These are phyloP conservation scores for Phaffia australis DNA, from an alignment of 768 basidiomycete genomes.

Conservation along the genomic window DNA sequence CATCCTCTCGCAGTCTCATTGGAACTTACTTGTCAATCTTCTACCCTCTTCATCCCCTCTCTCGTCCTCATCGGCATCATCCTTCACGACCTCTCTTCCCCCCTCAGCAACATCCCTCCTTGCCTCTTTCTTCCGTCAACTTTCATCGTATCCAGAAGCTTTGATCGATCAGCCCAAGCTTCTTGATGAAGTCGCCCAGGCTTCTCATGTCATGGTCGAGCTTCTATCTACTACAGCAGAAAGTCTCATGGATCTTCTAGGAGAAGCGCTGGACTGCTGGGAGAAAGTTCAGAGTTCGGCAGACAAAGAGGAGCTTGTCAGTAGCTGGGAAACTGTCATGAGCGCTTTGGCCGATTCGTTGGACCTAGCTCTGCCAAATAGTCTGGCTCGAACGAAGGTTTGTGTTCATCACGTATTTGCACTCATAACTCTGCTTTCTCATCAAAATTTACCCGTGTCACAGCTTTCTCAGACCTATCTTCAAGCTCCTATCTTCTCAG, in stretches of 20 bases:
- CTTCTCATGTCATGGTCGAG: constrained; percentile 3
- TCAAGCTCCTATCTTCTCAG: constrained; percentile 13
- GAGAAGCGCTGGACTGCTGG: constrained; percentile 17
- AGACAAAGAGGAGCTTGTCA: neutral
- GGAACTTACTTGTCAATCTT: constrained; percentile 8
- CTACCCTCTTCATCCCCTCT: neutral
- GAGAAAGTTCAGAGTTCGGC: neutral
- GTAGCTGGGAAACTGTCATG: constrained; percentile 6
- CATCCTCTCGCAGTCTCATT: neutral
- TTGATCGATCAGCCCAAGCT: neutral
- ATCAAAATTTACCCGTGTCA: neutral
- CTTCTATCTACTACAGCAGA: constrained; percentile 9
- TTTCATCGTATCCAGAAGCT: neutral
- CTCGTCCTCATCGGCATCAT: neutral
- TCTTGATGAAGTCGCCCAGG: neutral
- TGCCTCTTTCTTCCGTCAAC: constrained; percentile 7
- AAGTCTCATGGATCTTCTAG: constrained; percentile 22
- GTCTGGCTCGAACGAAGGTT: constrained; percentile 22
- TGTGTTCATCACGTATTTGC: neutral
- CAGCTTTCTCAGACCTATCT: constrained; percentile 21
- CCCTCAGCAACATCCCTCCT: neutral
- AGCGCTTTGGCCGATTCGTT: constrained; percentile 10
- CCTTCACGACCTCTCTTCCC: neutral
- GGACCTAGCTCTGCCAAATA: constrained; percentile 19
- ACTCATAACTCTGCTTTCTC: neutral